Base-by-base conservation (phyloP, 768 basidiomycete species). In the Tylopilus plumbeoviolaceoides region DNA sequence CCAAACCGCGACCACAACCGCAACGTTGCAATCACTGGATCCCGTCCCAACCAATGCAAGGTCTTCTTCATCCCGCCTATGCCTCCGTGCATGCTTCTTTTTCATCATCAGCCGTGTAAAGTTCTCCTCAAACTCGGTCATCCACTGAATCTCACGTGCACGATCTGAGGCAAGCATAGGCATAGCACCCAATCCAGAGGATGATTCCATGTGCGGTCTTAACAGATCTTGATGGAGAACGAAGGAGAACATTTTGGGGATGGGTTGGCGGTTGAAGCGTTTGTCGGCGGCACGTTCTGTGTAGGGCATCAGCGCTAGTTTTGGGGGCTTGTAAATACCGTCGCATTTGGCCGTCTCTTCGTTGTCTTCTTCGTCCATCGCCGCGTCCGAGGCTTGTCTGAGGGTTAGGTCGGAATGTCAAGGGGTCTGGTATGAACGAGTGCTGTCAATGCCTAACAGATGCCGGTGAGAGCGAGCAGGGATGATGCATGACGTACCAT, bases 331-430 rank as follows among this genome's bases (percentile, higher is more conserved):
- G 65, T 93, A 94, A 48, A 92, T 79, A 0, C 75, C 81, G 51
- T 81, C 77, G 25, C 63, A 66, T 6, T 63, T 52, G 44, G 51
- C 54, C 23, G 44, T 48, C n/a, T 57, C 60, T 27, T 60, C 56
- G 21, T 55, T 25, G 5, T 54, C 53, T 23, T 61, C 60, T 10
- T 61, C 67, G 5, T 73, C 74, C n/a, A 72, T 62, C 27, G 61
- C 66, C 25, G 67, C 66, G 9, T 57, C 72, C 31, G 62, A 62
- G 15, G 51, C 59, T 20, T 71, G 68, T 87, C 53, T 82, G 73
- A 12, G 91, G 91, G 63, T 98, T 97, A 5, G 95, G 94, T 41
- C 86, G 82, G 79, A 95, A 99, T 3, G 88, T 86, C 28, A 99
- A 76, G 2, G 91, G 93, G 67, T 98, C 95, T 95, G 66, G 46